These are phyloP conservation scores for Mycena floridula DNA, from an alignment of 768 basidiomycete genomes.

Conservation along the genomic window DNA sequence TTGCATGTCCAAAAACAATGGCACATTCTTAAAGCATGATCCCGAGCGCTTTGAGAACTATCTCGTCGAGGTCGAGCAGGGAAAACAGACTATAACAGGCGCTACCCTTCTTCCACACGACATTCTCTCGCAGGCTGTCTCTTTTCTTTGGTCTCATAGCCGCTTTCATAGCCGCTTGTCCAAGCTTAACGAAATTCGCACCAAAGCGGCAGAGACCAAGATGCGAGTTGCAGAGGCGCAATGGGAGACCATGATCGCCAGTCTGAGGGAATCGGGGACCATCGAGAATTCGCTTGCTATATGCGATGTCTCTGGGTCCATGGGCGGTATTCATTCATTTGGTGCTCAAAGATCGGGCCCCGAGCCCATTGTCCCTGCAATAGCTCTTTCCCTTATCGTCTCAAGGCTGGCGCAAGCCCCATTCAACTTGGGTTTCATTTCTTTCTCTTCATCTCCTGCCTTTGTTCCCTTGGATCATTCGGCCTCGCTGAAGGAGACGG, in stretches of 20 bases:
- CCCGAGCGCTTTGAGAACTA: slow-evolving; percentile 51
- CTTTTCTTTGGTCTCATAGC: background rate
- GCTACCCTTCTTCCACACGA: slow-evolving; percentile 64
- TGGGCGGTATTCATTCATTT: slow-evolving; percentile 34
- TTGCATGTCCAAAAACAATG: slow-evolving; percentile 56
- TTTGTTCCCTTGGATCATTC: slow-evolving; percentile 44
- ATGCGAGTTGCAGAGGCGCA: slow-evolving; percentile 52
- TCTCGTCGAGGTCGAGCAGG: slow-evolving; percentile 48
- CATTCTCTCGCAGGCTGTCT: slow-evolving; percentile 37
- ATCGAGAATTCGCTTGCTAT: slow-evolving; percentile 59
- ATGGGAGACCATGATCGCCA: slow-evolving; percentile 55
- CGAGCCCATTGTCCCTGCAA: slow-evolving; percentile 57
- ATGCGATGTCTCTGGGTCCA: slow-evolving; percentile 73
- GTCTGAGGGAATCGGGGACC: slow-evolving; percentile 45
- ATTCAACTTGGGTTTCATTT: slow-evolving; percentile 62
- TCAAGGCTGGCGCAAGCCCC: slow-evolving; percentile 58
- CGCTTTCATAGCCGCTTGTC: background rate
- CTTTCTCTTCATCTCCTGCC: slow-evolving; percentile 50
- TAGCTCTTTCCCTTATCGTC: slow-evolving; percentile 62
- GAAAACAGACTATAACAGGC: slow-evolving; percentile 53
- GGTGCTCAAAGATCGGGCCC: slow-evolving; percentile 5
- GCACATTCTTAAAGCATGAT: slow-evolving; percentile 53
- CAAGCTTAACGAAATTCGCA: slow-evolving; percentile 19
- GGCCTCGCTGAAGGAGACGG: slow-evolving; percentile 28
- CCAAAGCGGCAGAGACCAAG: slow-evolving; percentile 26